These are phyloP conservation scores for Candida freyschussii DNA, from an alignment of 1,139 yeast species.

Conservation along the genomic window DNA sequence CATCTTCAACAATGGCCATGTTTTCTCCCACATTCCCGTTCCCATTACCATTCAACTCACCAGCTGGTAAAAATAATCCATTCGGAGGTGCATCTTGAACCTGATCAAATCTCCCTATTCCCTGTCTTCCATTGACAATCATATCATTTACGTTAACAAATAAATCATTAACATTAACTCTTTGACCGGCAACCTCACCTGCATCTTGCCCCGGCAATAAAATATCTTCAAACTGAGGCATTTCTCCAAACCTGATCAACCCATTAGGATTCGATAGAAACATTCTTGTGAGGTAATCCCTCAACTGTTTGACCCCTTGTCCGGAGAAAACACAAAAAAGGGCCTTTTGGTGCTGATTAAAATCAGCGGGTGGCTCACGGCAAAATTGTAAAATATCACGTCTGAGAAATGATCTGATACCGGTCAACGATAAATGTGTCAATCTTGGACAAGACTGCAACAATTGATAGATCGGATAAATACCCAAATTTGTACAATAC, in stretches of 20 bases:
- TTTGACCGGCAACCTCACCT: no score
- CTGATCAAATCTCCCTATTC: no score
- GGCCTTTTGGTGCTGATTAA: slow-evolving; percentile 79
- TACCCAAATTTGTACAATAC: slow-evolving; percentile 77
- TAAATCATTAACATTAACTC: no score
- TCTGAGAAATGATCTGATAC: slow-evolving; percentile 82
- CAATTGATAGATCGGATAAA: slow-evolving; percentile 66
- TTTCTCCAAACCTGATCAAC: no score
- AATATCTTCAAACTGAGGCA: no score
- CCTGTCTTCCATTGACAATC: no score
- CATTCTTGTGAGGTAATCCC: slow-evolving; percentile 51
- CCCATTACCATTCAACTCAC: no score
- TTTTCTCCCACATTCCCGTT: no score
- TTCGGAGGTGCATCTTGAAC: neutral
- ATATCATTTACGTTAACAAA: no score
- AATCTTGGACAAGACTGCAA: slow-evolving; percentile 78
- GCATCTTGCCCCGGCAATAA: no score
- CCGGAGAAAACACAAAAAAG: slow-evolving; percentile 94
- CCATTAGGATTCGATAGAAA: slow-evolving; percentile 5
- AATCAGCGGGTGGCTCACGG: slow-evolving; percentile 93
- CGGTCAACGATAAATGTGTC: slow-evolving; percentile 86
- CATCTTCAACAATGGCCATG: slow-evolving; percentile 3
- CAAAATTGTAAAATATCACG: slow-evolving; percentile 83
- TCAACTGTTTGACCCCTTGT: slow-evolving; percentile 70
- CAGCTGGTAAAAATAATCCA: no score